Evolutionary conservation across 2,329 filamentous ascomycete genomes (phyloP), one percentile per base, ranked within the genome.

Genomic region (Diatrype stigma): DNA sequence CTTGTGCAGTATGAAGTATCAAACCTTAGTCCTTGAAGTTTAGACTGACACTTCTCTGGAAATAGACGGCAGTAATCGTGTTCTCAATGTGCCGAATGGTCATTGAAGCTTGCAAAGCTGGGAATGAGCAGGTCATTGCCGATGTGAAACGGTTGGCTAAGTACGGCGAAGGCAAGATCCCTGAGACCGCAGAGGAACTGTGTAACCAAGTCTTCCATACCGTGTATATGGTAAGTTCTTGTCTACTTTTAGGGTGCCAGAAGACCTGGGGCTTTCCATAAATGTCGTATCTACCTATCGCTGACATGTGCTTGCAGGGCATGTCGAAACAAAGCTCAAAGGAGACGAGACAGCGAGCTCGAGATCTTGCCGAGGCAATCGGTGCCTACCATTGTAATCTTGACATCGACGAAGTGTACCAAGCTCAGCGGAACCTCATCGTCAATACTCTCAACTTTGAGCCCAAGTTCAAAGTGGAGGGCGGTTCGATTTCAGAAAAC

Each of bases 351-450:
- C 73, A 77, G 45, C 75, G 89, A 26, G 86, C 89, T 1, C 79
- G 80, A 61, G 74, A 79, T 0, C 75, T 93, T 0, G 66, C 78
- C 4, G 62, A 73, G 3, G 75, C 73, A 4, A 90, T 93, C 48
- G 89, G 88, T 3, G 75, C 80, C 16, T 85, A 90, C 61, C 90
- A 94, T 63, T 75, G 81, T 3, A 80, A 92, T 61, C 73, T 90
- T 42, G 82, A 90, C 60, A 90, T 93, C 51, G 89, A 93, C 62
- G 75, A 77, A 2, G 77, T 85, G 8, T 82, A 84, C 54, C 72
- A 79, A 19, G 79, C 85, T 0, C 72, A 84, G 47, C 82, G 79
- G 57, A 76, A 75, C 42, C 69, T 90, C 1, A 74, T 90, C 49
- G 74, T 76, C 0, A 66, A 74, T 2, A 77, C 81, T 0, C 81